Conservation (phyloP, 163 green algal species). For the Prototheca wickerhamii region DNA sequence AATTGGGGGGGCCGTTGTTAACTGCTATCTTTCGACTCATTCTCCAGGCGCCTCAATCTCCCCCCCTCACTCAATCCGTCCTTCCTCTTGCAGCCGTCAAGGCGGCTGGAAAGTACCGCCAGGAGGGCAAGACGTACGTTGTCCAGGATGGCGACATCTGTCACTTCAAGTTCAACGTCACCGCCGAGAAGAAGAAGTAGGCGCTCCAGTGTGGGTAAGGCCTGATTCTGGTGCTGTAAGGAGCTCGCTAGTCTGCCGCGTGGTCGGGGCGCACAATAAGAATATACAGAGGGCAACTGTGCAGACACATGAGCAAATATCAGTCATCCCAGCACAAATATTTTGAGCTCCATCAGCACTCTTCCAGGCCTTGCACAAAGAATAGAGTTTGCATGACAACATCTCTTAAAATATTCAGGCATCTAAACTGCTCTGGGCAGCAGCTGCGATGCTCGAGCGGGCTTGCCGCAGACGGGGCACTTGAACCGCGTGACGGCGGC, state of each 20-base stretch:
- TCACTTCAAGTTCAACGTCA: constrained; percentile 56
- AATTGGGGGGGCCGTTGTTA: not conserved
- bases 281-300: no score
- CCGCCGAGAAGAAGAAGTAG: constrained; percentile 31
- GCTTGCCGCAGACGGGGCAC: constrained; percentile 20
- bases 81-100: constrained; percentile 48
- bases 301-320: no score
- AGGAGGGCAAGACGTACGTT: constrained; percentile 94
- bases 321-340: no score
- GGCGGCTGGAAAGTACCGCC: constrained; percentile 89
- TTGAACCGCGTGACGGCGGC: constrained; percentile 15
- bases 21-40: not conserved
- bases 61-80: not conserved
- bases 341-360: no score
- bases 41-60: no score
- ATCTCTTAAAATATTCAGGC: no score
- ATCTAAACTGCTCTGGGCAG: constrained; percentile 16
- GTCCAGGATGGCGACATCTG: constrained; percentile 62
- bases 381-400: no score
- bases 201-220: no score
- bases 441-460: constrained; percentile 21
- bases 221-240: no score
- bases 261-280: no score
- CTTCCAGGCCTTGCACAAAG: no score
- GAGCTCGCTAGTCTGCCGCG: no score